A percentile compares a stretch with the other conserved stretches of the same genome.
phyloP scores from a whole-genome alignment of 371 early-diverging fungal genomes.

The Lichtheimia corymbifera region DNA sequence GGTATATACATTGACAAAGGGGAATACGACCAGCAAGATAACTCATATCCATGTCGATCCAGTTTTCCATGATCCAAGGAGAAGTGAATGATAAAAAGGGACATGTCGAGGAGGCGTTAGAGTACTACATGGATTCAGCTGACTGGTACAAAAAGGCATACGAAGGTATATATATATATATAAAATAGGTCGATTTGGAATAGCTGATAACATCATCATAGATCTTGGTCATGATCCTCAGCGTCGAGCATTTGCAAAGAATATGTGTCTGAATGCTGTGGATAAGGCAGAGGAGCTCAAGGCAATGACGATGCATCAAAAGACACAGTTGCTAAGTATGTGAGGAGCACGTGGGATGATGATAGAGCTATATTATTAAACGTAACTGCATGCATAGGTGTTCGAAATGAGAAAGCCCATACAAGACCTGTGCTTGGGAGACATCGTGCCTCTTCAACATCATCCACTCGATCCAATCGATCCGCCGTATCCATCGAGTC shows the following conservation, averaged over 20 bases:
- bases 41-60: not conserved
- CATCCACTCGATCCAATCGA: constrained; percentile 20
- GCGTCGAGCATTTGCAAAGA: constrained; percentile 12
- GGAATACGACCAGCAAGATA: not conserved
- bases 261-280: constrained; percentile 34
- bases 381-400: constrained; percentile 4
- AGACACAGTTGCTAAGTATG: constrained; percentile 20
- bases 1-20: constrained; percentile 23
- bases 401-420: constrained; percentile 14
- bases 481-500: constrained; percentile 10
- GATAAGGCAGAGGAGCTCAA: constrained; percentile 43
- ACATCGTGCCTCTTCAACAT: constrained; percentile 21
- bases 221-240: constrained; percentile 11
- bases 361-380: not conserved
- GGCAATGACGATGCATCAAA: constrained; percentile 22
- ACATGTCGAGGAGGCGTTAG: constrained; percentile 41
- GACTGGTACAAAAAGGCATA: constrained; percentile 41
- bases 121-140: constrained; percentile 50
- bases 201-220: not conserved
- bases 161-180: constrained; percentile 33
- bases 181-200: not conserved
- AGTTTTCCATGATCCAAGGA: constrained; percentile 38
- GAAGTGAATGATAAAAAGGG: constrained; percentile 42
- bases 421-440: constrained; percentile 13
- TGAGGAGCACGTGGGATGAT: not conserved